Evolutionary conservation across 176 grass and related monocot species (phyloP), one percentile per base, ranked within the genome.

Genomic region (Cenchrus americanus): DNA sequence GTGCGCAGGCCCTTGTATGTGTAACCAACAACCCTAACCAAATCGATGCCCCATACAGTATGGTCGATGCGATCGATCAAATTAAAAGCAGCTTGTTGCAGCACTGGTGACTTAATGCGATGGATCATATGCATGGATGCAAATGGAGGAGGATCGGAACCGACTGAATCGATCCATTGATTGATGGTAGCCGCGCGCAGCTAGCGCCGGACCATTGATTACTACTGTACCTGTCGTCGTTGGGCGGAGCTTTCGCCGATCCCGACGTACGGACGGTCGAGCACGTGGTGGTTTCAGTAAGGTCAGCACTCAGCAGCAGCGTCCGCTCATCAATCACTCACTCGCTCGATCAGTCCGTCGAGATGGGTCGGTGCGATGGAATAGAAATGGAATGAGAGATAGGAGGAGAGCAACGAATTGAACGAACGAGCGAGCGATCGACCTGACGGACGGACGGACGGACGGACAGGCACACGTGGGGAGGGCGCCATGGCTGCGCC

Each of bases 381-480:
- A 58, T 58, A 18, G 54, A 58, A 58, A 58, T 58, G 54, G 54
- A 58, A 58, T 7, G 54, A 58, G 2, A 53, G 15, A 5, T 4
- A 58, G 55, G 55, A 5, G 53, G 6, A 1, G 55, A 5, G 53
- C 18, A 1, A 57, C 14, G 49, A 15, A 51, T 51, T 57, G 53
- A 57, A 57, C 18, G 5, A 7, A 15, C 14, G 52, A 54, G 3
- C 14, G 13, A 19, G 18, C 57, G 19, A 59, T n/a, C 21, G 21
- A 10, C n/a, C n/a, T n/a, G n/a, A n/a, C n/a, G n/a, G n/a, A n/a
- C n/a, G n/a, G n/a, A n/a, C n/a, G n/a, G n/a, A n/a, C 5, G 6
- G 57, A 59, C 23, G 62, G 32, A 67, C 55, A 73, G 24, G 26
- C 55, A 50, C 80, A 61, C 40, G 53, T 82, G 80, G 66, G 26